Evolutionary conservation across 108 stramenopile genomes (phyloP).

Genomic region (Fistulifera pelliculosa): DNA sequence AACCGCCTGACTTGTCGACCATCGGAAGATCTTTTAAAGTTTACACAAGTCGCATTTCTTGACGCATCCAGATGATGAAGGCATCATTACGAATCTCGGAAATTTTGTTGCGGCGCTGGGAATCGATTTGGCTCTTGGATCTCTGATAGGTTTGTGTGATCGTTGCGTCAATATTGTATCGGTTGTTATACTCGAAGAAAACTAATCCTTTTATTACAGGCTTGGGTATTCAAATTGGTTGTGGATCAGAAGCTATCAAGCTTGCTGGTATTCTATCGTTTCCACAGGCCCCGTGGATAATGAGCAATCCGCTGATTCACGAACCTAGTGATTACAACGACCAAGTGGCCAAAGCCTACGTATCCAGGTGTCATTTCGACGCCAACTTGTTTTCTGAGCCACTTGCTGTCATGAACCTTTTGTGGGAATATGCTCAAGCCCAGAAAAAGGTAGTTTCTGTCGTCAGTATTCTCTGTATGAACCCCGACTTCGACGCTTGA

Average conservation of each 20-base stretch:
- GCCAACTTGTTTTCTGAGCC: constrained; percentile 76
- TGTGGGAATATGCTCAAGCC: constrained; percentile 46
- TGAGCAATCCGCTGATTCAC: constrained; percentile 61
- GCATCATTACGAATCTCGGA: constrained; percentile 66
- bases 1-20: constrained; percentile 60
- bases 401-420: constrained; percentile 52
- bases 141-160: constrained; percentile 25
- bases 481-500: constrained; percentile 36
- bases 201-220: constrained; percentile 14
- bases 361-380: constrained; percentile 56
- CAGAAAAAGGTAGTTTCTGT: constrained; percentile 18
- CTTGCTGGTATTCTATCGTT: constrained; percentile 70
- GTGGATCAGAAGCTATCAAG: constrained; percentile 69
- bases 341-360: constrained; percentile 36
- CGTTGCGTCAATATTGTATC: too few species aligned
- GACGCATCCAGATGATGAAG: constrained; percentile 38
- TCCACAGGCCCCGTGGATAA: constrained; percentile 68
- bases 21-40: constrained; percentile 68
- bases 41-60: constrained; percentile 61
- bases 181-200: too few species aligned
- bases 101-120: constrained; percentile 66
- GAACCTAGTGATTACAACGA: constrained; percentile 42
- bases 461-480: constrained; percentile 28
- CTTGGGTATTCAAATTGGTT: constrained; percentile 80
- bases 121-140: constrained; percentile 63